Evolutionary conservation across 352 stramenopile species (phyloP).

Genomic region (Phytophthora megakarya): DNA sequence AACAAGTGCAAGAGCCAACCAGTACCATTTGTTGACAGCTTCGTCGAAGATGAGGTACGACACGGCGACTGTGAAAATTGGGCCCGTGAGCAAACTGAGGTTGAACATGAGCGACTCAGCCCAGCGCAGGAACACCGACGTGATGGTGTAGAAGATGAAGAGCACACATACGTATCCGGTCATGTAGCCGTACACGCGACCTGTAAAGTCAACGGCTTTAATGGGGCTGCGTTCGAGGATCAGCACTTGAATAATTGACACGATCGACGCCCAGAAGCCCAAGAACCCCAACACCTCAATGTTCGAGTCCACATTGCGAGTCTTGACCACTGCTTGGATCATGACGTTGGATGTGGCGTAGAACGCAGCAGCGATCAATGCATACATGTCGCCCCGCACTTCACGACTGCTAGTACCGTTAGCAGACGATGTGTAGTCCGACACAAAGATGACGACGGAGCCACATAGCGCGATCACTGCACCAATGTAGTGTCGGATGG

Average conservation of each 20-base stretch:
- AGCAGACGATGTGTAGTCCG: conserved; percentile 53
- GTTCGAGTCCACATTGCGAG: conserved; percentile 57
- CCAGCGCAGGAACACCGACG: conserved; percentile 59
- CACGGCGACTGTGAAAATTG: conserved; percentile 63
- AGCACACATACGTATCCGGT: conserved; percentile 56
- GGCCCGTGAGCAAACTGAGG: conserved; percentile 58
- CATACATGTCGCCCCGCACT: conserved; percentile 61
- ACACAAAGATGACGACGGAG: conserved; percentile 62
- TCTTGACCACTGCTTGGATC: conserved; percentile 73
- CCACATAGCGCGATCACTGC: conserved; percentile 47
- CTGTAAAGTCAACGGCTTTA: conserved; percentile 52
- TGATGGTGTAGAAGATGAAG: conserved; percentile 70
- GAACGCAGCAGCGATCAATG: conserved; percentile 60
- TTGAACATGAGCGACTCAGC: conserved; percentile 77
- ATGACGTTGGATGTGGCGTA: conserved; percentile 76
- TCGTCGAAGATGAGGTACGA: conserved; percentile 68
- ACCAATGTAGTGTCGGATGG: conserved; percentile 53
- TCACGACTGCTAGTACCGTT: conserved; percentile 48
- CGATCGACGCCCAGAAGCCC: conserved; percentile 54
- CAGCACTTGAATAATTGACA: conserved; percentile 60
- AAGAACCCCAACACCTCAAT: conserved; percentile 63
- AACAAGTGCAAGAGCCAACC: conserved; percentile 57
- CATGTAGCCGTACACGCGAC: conserved; percentile 61
- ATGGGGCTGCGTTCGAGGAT: conserved; percentile 52
- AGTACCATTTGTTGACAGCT: conserved; percentile 64